Evolutionary conservation across 345 rosid genomes (phyloP), one percentile per base, ranked within the genome.

Genomic region (Turnera subulata): DNA sequence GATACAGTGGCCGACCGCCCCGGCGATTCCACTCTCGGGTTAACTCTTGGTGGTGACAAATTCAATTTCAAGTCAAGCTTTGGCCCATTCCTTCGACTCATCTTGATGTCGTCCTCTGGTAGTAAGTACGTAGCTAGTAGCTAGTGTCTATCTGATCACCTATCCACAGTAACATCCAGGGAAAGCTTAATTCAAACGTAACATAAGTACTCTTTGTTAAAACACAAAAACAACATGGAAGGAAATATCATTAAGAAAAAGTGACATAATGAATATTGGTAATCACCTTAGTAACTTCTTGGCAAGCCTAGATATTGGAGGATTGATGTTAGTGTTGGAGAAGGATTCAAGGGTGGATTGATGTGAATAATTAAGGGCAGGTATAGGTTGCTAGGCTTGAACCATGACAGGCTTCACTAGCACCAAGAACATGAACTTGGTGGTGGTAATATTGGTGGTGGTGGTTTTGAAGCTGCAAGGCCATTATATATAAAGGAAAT

Each of bases 51-150:
- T 0, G 96, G 92, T 0, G 97, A 90, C 13, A 87, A 82, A 80
- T 90, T 87, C 76, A 93, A 87, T 77, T 85, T 90, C 75, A 89
- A 61, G 70, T 93, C 97, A 5, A 87, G 84, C 73, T 82, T 93
- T n/a, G 92, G 86, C 11, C 80, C 81, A 38, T 76, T 84, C 65
- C 90, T 80, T 46, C 88, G 76, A 60, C 95, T 93, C 99, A 93
- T 93, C 58, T 70, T 25, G 11, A 14, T 14, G 4, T 42, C 6
- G 45, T 32, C n/a, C 35, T 29, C 33, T 7, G 9, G 19, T 22
- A 45, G 19, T 55, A 40, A 16, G 59, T 17, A 53, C 25, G 59
- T n/a, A n/a, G n/a, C n/a, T n/a, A n/a, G n/a, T n/a, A n/a, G n/a
- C n/a, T n/a, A n/a, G n/a, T n/a, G n/a, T n/a, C n/a, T n/a, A n/a